Conservation (phyloP, 2,329 filamentous ascomycete species). For the Colletotrichum scovillei region DNA sequence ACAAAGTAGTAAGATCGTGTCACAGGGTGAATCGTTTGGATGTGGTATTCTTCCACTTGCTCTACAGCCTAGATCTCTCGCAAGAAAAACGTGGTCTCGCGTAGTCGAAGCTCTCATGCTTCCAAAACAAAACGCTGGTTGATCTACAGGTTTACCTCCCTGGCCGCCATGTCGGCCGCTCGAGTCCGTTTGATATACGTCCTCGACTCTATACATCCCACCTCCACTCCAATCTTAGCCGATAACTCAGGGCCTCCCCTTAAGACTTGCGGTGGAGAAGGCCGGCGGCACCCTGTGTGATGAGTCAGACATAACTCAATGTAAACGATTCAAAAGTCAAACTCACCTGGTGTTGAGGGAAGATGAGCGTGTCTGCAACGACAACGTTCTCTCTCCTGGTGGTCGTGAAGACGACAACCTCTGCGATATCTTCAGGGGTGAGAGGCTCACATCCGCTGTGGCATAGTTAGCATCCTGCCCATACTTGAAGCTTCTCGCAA, state of each 20-base stretch:
- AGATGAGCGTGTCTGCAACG: conserved; percentile 86
- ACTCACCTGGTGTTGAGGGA: conserved; percentile 88
- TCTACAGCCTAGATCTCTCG: too few relatives aligned
- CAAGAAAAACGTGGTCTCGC: too few relatives aligned
- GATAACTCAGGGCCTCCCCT: neutral
- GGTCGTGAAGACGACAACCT: conserved; percentile 87
- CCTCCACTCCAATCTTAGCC: neutral
- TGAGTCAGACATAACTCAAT: conserved; percentile 12
- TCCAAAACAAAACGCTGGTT: neutral
- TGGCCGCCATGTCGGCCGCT: neutral
- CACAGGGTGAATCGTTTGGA: too few relatives aligned
- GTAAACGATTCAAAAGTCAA: neutral
- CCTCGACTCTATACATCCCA: neutral
- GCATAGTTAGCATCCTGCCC: conserved; percentile 2
- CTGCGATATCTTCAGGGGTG: conserved; percentile 90
- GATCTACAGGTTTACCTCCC: neutral
- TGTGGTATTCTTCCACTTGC: too few relatives aligned
- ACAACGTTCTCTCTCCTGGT: conserved; percentile 91
- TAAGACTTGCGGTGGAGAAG: conserved; percentile 44
- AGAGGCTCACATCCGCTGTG: conserved; percentile 80
- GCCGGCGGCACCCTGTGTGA: conserved; percentile 45
- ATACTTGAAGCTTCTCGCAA: conserved; percentile 3
- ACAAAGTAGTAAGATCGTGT: too few relatives aligned
- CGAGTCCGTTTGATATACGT: neutral
- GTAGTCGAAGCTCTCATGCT: neutral